Conservation (phyloP, 805 yeast genomes). For the Isabelozyma rhagii region DNA sequence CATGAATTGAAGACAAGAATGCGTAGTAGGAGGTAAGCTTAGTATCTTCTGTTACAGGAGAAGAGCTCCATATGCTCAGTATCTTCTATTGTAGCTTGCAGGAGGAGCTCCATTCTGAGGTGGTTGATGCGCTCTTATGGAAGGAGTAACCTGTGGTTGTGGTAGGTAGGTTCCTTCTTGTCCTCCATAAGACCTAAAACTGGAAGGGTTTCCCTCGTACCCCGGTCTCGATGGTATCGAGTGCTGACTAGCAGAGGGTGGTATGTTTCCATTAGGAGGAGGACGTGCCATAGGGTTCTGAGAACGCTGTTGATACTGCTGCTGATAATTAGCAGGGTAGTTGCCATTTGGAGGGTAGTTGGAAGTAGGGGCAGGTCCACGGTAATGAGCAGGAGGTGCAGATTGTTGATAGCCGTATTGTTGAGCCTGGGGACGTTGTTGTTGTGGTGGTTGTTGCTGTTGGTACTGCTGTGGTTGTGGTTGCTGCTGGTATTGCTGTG, state of each 20-base stretch:
- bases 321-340: not conserved
- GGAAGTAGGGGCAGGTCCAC: not conserved
- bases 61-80: not conserved
- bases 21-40: not conserved
- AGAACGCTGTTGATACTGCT: not conserved
- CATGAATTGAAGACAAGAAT: not conserved
- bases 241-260: constrained; percentile 1
- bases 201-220: constrained; percentile 12
- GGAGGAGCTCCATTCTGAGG: constrained; percentile 10
- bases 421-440: constrained; percentile 1
- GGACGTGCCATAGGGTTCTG: not conserved
- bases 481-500: constrained; percentile 1
- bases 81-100: constrained; percentile 4
- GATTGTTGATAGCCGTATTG: not conserved
- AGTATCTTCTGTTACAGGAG: not conserved
- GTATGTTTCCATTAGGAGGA: constrained; percentile 2
- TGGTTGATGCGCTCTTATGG: constrained; percentile 6
- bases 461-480: constrained; percentile 5
- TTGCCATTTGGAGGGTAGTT: not conserved
- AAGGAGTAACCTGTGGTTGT: constrained; percentile 2
- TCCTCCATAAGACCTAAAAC: constrained; percentile 9
- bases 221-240: constrained; percentile 7
- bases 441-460: constrained; percentile 5
- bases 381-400: not conserved
- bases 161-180: constrained; percentile 2